Evolutionary conservation across 1,139 yeast species (phyloP), one percentile per base, ranked within the genome.

Genomic region (Yamadazyma atmosphaerica): DNA sequence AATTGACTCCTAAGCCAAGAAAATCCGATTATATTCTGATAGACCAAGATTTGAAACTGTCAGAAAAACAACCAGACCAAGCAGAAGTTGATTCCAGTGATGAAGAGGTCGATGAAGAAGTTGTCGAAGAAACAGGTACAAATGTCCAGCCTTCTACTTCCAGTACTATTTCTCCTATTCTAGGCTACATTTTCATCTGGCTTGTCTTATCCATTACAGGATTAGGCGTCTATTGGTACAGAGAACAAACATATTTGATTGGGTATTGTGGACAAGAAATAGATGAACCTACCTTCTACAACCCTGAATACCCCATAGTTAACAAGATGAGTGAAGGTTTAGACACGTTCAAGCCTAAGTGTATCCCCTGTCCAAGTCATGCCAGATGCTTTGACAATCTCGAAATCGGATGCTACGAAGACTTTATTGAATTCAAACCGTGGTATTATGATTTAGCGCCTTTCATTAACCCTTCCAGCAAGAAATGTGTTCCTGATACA

Each of bases 341-440:
- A 40, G 77, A 72, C 41, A 4, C 11, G 1, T 58, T 60, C 39
- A 76, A 76, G 38, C 96, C 97, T 3, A 43, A 52, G 2, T 92
- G 98, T 61, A 63, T 75, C 6, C 77, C 77, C 26, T 90, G 98
- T 55, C 98, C 98, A 1, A 73, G 72, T 8, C 86, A 90, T 60
- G 95, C 94, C 1, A 68, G 79, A 36, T 92, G 98, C 41, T 52
- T 54, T 36, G 47, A 40, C 13, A 28, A 46, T 28, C 29, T 49
- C 5, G 44, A 46, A 33, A 21, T 50, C 9, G 51, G 48, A 12
- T 50, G 54, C 35, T 48, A 52, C 19, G 65, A 62, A 40, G 63
- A 54, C 36, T 88, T 74, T 57, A 64, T 79, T 31, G 74, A 74
- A 35, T 60, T 60, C 34, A 65, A 73, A 37, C 84, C 86, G 10